Evolutionary conservation across 2,329 filamentous ascomycete species (phyloP), one percentile per base, ranked within the genome.

Genomic region (Phyllosticta citriasiana): DNA sequence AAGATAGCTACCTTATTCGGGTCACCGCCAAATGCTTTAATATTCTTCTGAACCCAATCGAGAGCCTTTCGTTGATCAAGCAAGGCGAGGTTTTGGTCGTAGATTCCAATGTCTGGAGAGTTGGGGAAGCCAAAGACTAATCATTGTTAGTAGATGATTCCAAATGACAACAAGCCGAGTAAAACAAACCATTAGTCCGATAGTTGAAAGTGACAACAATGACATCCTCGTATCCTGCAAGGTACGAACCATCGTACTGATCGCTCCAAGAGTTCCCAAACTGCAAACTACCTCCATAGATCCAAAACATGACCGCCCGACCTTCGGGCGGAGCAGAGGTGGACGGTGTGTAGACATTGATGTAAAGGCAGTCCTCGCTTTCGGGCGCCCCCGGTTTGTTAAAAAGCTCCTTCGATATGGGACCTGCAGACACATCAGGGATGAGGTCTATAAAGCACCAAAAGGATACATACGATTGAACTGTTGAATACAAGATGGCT

Each of bases 101-200:
- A 14, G 77, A 76, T 35, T 80, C 79, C 50, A 12, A 59, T 24
- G 2, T 53, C 50, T 5, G 57, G 57, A 10, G 57, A 59, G 3
- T 51, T 53, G 5, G 57, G 26, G 50, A 59, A 54, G 19, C 57
- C 51, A 19, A 59, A 59, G 3, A 59, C 57, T 59, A n/a, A 3
- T 14, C 0, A 4, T 16, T 9, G n/a, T 57, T 2, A 57, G 24
- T 33, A 2, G 9, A 16, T 16, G 12, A 5, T 55, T 19, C 14
- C 16, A 30, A 2, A 80, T 65, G 9, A 71, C 70, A 19, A 79
- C 84, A 7, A 83, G 80, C 26, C 88, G 72, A 71, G 92, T 22
- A 91, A 0, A 88, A 88, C 67, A 90, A 79, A 7, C 83, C 81
- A 2, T 84, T 84, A 55, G 89, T 78, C 7, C 87, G 80, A 53